Evolutionary conservation across 73 alveolate species (phyloP).

Genomic region (Paramecium tetraurelia): DNA sequence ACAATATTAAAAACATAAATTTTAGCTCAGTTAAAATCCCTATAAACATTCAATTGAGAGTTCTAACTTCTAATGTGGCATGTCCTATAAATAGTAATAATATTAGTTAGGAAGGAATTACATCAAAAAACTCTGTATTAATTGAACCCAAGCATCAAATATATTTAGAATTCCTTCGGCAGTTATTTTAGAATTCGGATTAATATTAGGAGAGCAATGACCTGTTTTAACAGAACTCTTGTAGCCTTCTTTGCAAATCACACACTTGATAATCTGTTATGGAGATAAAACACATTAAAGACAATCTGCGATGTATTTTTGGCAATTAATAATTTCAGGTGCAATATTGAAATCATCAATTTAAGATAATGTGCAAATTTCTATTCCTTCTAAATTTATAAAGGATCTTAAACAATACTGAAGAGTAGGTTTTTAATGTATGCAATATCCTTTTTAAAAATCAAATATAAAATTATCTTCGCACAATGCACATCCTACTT

Average conservation of each 20-base stretch:
- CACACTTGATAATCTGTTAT: background rate
- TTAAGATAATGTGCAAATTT: background rate
- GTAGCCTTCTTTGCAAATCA: background rate
- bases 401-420: background rate
- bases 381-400: background rate
- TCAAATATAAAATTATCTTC: background rate
- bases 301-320: background rate
- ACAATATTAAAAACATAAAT: background rate
- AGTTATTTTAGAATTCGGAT: background rate
- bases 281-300: background rate
- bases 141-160: background rate
- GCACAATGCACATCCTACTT: background rate
- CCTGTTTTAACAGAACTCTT: background rate
- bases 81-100: background rate
- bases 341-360: background rate
- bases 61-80: too few relatives aligned
- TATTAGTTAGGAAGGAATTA: background rate
- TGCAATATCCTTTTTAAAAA: background rate
- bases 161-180: background rate
- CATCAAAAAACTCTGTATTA: background rate
- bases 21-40: background rate
- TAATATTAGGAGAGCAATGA: background rate
- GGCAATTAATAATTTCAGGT: background rate
- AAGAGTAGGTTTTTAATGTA: background rate
- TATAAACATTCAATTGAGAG: background rate